A percentile compares a stretch with the other conserved stretches of the same genome.
These are phyloP conservation scores for Colletotrichum sp. DNA, from an alignment of 2,329 filamentous ascomycete species.

Conservation along the genomic window DNA sequence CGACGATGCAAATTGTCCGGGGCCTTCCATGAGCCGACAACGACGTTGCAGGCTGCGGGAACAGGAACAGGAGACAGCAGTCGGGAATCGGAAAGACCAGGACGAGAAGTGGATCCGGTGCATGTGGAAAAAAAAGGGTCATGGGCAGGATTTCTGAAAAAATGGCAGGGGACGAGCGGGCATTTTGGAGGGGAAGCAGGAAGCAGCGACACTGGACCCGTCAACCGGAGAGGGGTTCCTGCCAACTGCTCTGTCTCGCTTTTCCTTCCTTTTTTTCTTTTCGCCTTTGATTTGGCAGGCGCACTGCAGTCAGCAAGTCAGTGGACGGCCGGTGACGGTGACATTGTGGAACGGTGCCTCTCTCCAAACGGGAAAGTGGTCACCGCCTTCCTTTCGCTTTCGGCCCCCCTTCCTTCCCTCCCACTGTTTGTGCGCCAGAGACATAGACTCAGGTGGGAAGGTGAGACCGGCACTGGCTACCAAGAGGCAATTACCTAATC, in stretches of 20 bases:
- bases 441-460: neutral
- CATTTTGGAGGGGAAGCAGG: neutral
- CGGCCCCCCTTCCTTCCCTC: neutral
- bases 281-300: too few species aligned
- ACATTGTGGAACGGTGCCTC: neutral
- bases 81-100: neutral
- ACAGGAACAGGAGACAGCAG: neutral
- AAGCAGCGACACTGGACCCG: neutral
- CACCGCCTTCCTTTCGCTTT: neutral
- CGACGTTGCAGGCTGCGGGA: neutral
- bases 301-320: neutral
- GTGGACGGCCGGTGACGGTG: neutral
- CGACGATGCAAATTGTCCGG: neutral
- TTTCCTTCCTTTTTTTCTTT: neutral
- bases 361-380: neutral
- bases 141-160: neutral
- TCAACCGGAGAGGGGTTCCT: neutral
- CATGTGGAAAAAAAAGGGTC: neutral
- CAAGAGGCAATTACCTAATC: neutral
- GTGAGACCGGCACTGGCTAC: neutral
- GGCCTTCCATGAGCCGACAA: neutral
- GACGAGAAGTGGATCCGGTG: neutral
- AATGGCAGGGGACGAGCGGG: neutral
- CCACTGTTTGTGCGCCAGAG: neutral
- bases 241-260: neutral